Base-by-base conservation (phyloP, 108 stramenopile genomes). In the Ochromonas danica region DNA sequence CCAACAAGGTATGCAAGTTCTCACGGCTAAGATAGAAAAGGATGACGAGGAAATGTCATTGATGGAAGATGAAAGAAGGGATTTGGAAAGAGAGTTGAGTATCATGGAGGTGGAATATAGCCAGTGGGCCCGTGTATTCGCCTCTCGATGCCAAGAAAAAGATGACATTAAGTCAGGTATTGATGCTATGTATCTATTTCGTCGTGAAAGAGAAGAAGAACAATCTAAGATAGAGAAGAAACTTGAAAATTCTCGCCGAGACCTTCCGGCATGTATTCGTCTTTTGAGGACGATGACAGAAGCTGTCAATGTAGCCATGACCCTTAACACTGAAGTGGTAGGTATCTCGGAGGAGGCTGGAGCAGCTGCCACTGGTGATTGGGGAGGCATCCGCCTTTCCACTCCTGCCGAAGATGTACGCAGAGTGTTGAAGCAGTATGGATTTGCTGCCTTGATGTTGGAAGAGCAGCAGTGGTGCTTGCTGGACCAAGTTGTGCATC, bases 401-500 rank as follows among this genome's bases (percentile, higher is more conserved):
- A 87, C 87, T 1, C 87, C 85, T 3, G 87, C 85, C 25, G 85
- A 83, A 42, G 81, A 80, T 40, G 83, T 78, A 22, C 81, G 87
- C 1, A 39, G 78, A 30, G 39, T 51, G n/a, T 77, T 81, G 77
- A 61, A 42, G 57, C 45, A 74, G 39, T 63, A 65, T 33, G 87
- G 87, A 63, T 79, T 61, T 72, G 79, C 61, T 17, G 57, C 82
- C 17, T 81, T 88, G 30, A 79, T 80, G 17, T 51, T 84, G 6
- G 81, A 78, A 42, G 82, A 88, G 51, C 85, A 84, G 42, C 87
- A 88, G 78, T 88, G 87, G 87, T 31, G 61, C 60, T 71, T 84
- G 43, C 38, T 88, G 25, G 87, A 88, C 61, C 77, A 77, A 57
- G 38, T 22, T 60, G 35, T 81, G 39, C 25, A 61, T 78, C 81